Conservation (phyloP, 2,329 filamentous ascomycete genomes). For the Penicillium sp. region DNA sequence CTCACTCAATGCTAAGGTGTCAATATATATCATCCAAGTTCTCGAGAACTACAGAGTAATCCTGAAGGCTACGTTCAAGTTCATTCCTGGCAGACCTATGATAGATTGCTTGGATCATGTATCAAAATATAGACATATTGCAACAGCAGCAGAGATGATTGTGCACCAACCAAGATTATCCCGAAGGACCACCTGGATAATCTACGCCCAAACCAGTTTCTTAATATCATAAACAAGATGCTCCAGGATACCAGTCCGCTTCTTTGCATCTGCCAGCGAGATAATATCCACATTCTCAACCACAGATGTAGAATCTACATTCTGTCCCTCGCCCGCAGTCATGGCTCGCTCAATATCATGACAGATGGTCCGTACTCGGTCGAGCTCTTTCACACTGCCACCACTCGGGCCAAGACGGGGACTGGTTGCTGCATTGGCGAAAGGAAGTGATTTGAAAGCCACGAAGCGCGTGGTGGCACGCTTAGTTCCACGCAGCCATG, state of each 20-base stretch:
- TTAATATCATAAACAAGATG: constrained; percentile 88
- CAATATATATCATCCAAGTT: too few relatives aligned
- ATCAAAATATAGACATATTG: neutral
- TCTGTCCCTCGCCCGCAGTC: constrained; percentile 51
- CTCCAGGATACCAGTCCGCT: constrained; percentile 83
- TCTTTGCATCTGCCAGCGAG: constrained; percentile 80
- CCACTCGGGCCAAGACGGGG: constrained; percentile 22
- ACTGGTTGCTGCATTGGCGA: constrained; percentile 34
- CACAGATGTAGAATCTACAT: constrained; percentile 39
- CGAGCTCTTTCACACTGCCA: constrained; percentile 49
- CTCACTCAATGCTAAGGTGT: too few relatives aligned
- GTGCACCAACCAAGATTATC: neutral
- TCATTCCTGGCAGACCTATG: too few relatives aligned
- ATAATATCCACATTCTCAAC: constrained; percentile 74
- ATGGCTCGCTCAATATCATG: constrained; percentile 75
- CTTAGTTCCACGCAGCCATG: constrained; percentile 43
- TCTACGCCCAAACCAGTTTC: constrained; percentile 80
- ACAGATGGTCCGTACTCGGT: constrained; percentile 67
- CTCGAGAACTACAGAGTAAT: too few relatives aligned
- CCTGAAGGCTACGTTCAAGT: too few relatives aligned
- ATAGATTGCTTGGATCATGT: too few relatives aligned
- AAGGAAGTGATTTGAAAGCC: constrained; percentile 49
- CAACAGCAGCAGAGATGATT: too few relatives aligned
- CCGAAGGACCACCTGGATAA: too few relatives aligned
- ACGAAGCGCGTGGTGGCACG: constrained; percentile 39